Percentiles rank a stretch among this genome's conserved stretches.
Conservation (phyloP, 352 stramenopile genomes). For the Phytophthora ramorum region DNA sequence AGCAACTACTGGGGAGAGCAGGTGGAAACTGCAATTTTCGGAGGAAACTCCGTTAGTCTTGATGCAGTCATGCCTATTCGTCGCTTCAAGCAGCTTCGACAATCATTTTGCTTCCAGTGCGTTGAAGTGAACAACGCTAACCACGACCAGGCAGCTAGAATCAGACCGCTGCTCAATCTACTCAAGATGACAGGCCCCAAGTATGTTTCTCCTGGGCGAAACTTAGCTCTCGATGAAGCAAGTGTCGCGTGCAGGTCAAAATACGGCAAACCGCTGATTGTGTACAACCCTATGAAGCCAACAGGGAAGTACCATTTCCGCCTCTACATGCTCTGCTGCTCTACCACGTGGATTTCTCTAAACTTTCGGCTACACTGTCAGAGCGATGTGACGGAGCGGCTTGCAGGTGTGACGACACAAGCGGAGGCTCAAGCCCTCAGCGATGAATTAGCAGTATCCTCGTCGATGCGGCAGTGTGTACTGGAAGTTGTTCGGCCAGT, state of each 20-base stretch:
- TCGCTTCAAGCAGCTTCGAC: conserved; percentile 35
- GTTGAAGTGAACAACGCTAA: conserved; percentile 9
- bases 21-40: conserved; percentile 24
- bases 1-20: conserved; percentile 41
- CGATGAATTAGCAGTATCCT: conserved; percentile 6
- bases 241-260: conserved; percentile 14
- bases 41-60: neutral
- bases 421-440: neutral
- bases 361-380: conserved; percentile 35
- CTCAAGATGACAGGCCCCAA: conserved; percentile 2
- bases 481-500: conserved; percentile 34
- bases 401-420: conserved; percentile 8
- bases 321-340: conserved; percentile 39
- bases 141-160: conserved; percentile 5
- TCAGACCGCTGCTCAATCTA: conserved; percentile 1
- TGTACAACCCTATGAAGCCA: conserved; percentile 24
- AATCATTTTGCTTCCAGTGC: conserved; percentile 34
- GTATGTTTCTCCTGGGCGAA: conserved; percentile 1
- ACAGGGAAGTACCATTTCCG: conserved; percentile 43
- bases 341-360: conserved; percentile 35
- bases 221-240: conserved; percentile 12
- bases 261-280: conserved; percentile 8
- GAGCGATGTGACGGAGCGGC: conserved; percentile 26
- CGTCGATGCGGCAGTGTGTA: conserved; percentile 27
- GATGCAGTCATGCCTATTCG: conserved; percentile 33